Base-by-base conservation (phyloP, 202 grass and related monocot species). In the Brachypodium distachyon region DNA sequence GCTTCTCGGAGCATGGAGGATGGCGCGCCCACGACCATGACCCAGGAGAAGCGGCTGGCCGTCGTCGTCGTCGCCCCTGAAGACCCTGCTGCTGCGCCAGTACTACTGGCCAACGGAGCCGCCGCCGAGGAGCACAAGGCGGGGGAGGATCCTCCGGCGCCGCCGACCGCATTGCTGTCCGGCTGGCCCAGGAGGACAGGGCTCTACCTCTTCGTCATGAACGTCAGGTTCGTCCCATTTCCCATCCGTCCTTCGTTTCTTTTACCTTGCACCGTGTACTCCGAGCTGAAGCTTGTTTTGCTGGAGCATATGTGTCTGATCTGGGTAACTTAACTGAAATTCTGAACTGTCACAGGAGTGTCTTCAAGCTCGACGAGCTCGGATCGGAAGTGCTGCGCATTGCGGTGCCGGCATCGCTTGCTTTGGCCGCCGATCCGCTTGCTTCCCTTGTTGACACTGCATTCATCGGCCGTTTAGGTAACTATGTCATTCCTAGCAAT, bases 381-480 rank as follows among this genome's bases (percentile, higher is more conserved):
- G 91, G 96, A 27, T 86, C 72, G 3, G 96, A 98, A 83, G 86
- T 92, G 68, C 8, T 98, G 85, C 70, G 82, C 62, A 92, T 98
- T 49, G 87, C 96, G 3, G 78, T 98, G 74, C 96, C 96, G 1
- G 96, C 96, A 3, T 91, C 96, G 50, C 86, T 98, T 28, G 96
- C 91, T 3, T 37, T 98, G 81, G 96, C 91, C 0, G 96, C 96
- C 17, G 96, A 98, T 63, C 96, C 96, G 44, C 87, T 97, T 2
- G 94, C 96, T 46, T 98, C 96, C 70, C 39, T 98, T 59, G 77
- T 98, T 0, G 96, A 98, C 82, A 98, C 96, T 17, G 91, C 89
- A 59, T 98, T 98, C 85, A 87, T 98, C 77, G 96, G 91, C 19
- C 91, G 91, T 62, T 67, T 98, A 95, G 96, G 96, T 95, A 68